Conservation (phyloP, 1,139 yeast genomes). For the Pichia sp. region DNA sequence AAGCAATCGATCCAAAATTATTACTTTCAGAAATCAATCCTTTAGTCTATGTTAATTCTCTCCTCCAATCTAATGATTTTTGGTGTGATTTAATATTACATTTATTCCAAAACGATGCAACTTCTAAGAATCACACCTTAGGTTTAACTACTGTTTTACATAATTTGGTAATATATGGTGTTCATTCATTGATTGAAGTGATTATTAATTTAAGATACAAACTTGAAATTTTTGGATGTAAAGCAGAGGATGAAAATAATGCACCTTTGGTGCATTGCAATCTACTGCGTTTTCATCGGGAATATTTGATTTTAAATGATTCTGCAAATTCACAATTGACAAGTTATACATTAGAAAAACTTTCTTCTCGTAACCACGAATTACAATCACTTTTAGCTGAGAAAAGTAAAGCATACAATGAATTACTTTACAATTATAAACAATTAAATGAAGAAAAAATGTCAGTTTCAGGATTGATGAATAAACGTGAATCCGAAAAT, state of each 20-base stretch:
- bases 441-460: slow-evolving; percentile 29
- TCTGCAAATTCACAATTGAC: slow-evolving; percentile 8
- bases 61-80: slow-evolving; percentile 16
- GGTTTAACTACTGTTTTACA: slow-evolving; percentile 13
- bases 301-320: slow-evolving; percentile 11
- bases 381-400: slow-evolving; percentile 2
- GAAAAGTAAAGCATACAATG: slow-evolving; percentile 19
- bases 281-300: slow-evolving; percentile 11
- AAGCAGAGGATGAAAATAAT: not conserved
- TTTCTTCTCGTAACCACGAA: slow-evolving; percentile 7
- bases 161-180: slow-evolving; percentile 22
- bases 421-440: slow-evolving; percentile 28
- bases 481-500: slow-evolving; percentile 20
- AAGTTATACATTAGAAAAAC: slow-evolving; percentile 9
- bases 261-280: not conserved
- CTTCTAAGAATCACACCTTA: slow-evolving; percentile 2
- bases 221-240: slow-evolving; percentile 6
- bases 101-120: slow-evolving; percentile 11
- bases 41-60: slow-evolving; percentile 11
- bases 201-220: slow-evolving; percentile 11
- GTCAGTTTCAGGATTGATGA: slow-evolving; percentile 22
- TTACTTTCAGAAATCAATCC: slow-evolving; percentile 19
- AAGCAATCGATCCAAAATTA: slow-evolving; percentile 14
- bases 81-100: slow-evolving; percentile 20
- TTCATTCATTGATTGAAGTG: slow-evolving; percentile 19